Evolutionary conservation across 1,284 basidiomycete genomes (phyloP).

Genomic region (Malassezia cuniculi): DNA sequence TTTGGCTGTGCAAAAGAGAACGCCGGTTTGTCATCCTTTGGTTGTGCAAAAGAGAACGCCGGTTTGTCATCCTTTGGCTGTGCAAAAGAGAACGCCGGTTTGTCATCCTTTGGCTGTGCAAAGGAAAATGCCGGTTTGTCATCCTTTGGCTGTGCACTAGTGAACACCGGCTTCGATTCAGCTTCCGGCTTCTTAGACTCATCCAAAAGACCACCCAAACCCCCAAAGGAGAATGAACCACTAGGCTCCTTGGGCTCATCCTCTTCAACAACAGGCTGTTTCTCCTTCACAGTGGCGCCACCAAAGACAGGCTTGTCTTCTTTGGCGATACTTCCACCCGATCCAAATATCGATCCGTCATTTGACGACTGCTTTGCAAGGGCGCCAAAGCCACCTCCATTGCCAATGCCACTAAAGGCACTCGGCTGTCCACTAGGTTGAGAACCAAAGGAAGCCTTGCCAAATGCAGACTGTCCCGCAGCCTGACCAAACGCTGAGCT

Average conservation of each 20-base stretch:
- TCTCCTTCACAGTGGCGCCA: background rate
- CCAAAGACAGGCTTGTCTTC: slow-evolving; percentile 2
- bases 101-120: slow-evolving; percentile 9
- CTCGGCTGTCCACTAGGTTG: slow-evolving; percentile 18
- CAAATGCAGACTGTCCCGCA: slow-evolving; percentile 40
- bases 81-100: slow-evolving; percentile 1
- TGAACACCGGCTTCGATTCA: background rate
- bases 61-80: background rate
- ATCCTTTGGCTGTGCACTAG: background rate
- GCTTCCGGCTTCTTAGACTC: slow-evolving; percentile 1
- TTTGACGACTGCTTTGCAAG: background rate
- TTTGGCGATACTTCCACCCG: slow-evolving; percentile 5
- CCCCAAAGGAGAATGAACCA: slow-evolving; percentile 22
- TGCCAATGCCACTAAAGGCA: slow-evolving; percentile 1
- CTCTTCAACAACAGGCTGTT: background rate
- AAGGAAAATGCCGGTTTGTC: slow-evolving; percentile 12
- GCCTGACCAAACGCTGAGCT: slow-evolving; percentile 23
- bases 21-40: background rate
- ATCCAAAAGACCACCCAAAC: slow-evolving; percentile 12
- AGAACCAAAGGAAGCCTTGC: slow-evolving; percentile 25
- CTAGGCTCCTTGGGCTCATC: background rate
- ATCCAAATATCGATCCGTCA: slow-evolving; percentile 9
- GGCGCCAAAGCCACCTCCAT: background rate
- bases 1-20: slow-evolving; percentile 1
- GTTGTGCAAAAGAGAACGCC: slow-evolving; percentile 3